Evolutionary conservation across 1,284 basidiomycete genomes (phyloP), one percentile per base, ranked within the genome.

Genomic region (Cystobasidium pallidum): DNA sequence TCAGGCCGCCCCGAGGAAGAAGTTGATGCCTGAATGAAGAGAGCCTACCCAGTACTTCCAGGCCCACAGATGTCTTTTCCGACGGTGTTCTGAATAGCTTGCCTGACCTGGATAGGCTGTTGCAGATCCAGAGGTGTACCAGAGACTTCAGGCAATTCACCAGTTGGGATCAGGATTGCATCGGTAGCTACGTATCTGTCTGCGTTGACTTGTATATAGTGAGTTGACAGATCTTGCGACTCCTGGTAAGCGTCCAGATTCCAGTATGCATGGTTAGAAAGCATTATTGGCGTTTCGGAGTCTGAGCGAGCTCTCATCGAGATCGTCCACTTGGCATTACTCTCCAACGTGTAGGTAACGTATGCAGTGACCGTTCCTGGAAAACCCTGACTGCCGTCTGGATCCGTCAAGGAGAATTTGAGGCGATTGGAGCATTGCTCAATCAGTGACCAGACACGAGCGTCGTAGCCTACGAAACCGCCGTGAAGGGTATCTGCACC

Each of bases 251-350:
- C 86, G 74, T 86, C 85, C 21, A 87, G 80, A 75, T 87, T 87
- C 58, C 59, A 63, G 78, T 78, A 80, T 13, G 75, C 73, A 72
- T 80, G 79, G 28, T 71, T 75, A 8, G 78, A 86, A 17, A 86
- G 78, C 85, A 87, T 86, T 66, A 87, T 85, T 0, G 86, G 86
- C 1, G 86, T 87, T 81, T 84, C 80, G 76, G 85, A 79, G 0
- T 84, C 83, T 0, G 85, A 84, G 3, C 78, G 82, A 0, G 86
- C 86, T 59, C 81, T 80, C 30, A 87, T 80, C 0, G 77, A 80
- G 0, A 84, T 85, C 54, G 82, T 80, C 52, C 86, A 80, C 6
- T 83, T 79, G 7, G 84, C 85, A 1, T 84, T 84, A 55, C 84
- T 82, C 52, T 79, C 80, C 1, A 87, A 84, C 0, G 82, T 80